These are phyloP conservation scores for Spatholobus suberectus DNA, from an alignment of 306 rosid genomes.

Conservation along the genomic window DNA sequence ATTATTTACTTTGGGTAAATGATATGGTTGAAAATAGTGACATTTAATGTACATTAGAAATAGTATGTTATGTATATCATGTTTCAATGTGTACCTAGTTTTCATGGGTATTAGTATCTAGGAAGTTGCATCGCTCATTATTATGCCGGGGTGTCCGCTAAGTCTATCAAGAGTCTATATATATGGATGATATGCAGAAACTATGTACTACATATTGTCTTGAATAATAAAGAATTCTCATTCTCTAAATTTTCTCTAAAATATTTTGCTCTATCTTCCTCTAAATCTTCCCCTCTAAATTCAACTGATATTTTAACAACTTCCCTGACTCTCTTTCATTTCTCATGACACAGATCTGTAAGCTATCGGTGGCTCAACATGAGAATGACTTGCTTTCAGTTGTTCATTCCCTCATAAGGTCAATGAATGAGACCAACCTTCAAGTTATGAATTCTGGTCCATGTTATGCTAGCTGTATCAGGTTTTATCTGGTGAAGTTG, in stretches of 20 bases:
- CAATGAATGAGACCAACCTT: conserved; percentile 69
- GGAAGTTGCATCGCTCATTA: neutral
- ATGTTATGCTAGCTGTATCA: conserved; percentile 85
- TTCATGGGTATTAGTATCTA: neutral
- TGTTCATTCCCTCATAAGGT: conserved; percentile 73
- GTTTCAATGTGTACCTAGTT: neutral
- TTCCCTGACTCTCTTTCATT: conserved; percentile 30
- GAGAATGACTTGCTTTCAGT: conserved; percentile 74
- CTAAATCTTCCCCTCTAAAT: neutral
- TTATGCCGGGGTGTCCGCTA: neutral
- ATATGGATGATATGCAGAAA: neutral
- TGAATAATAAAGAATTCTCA: neutral
- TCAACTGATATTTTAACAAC: conserved; percentile 6
- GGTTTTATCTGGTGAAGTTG: conserved; percentile 82
- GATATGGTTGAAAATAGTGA: neutral
- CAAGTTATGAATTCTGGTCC: conserved; percentile 62
- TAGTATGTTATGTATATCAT: neutral
- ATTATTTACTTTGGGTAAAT: neutral
- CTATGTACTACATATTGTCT: neutral
- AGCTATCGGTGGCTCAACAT: conserved; percentile 64
- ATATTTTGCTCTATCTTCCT: neutral
- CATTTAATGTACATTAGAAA: neutral
- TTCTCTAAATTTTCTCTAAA: neutral
- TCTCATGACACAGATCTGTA: conserved; percentile 61
- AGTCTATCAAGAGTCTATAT: neutral